Percentiles rank a stretch among this genome's conserved stretches.
Evolutionary conservation across 257 asterid species (phyloP).

Genomic region (Rubia yunnanensis): DNA sequence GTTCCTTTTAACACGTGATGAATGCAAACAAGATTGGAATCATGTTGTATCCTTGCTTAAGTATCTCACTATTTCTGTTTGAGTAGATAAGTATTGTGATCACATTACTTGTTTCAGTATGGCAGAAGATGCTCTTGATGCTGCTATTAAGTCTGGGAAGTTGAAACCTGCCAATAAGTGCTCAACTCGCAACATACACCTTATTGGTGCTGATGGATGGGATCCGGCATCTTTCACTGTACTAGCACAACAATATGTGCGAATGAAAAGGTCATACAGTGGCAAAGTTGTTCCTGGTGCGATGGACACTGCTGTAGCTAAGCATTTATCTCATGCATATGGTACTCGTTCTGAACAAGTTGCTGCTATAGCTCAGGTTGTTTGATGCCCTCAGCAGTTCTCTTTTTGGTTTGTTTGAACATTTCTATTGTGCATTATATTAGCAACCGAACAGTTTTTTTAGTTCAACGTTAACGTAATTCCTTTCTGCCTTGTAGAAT

Average conservation of each 20-base stretch:
- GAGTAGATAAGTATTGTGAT: conserved; percentile 14
- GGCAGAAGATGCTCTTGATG: conserved; percentile 98
- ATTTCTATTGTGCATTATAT: neutral
- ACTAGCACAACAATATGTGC: conserved; percentile 80
- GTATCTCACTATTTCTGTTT: neutral
- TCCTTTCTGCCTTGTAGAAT: conserved; percentile 29
- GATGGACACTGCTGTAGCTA: conserved; percentile 93
- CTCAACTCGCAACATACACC: conserved; percentile 58
- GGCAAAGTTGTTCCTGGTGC: conserved; percentile 91
- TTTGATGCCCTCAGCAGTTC: conserved; percentile 10
- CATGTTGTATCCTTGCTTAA: neutral
- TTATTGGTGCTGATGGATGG: conserved; percentile 95
- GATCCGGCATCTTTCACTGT: conserved; percentile 83
- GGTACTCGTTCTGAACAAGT: conserved; percentile 78
- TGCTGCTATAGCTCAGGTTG: conserved; percentile 93
- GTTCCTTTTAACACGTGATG: neutral
- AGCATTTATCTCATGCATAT: conserved; percentile 91
- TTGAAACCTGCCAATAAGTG: conserved; percentile 64
- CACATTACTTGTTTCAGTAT: conserved; percentile 49
- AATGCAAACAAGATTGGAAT: neutral
- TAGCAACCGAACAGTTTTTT: neutral
- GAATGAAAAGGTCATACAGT: conserved; percentile 63
- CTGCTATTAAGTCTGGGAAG: conserved; percentile 77
- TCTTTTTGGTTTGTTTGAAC: neutral
- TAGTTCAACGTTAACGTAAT: neutral